These are phyloP conservation scores for Annulohypoxylon moriforme DNA, from an alignment of 495 filamentous ascomycete genomes.

Conservation along the genomic window DNA sequence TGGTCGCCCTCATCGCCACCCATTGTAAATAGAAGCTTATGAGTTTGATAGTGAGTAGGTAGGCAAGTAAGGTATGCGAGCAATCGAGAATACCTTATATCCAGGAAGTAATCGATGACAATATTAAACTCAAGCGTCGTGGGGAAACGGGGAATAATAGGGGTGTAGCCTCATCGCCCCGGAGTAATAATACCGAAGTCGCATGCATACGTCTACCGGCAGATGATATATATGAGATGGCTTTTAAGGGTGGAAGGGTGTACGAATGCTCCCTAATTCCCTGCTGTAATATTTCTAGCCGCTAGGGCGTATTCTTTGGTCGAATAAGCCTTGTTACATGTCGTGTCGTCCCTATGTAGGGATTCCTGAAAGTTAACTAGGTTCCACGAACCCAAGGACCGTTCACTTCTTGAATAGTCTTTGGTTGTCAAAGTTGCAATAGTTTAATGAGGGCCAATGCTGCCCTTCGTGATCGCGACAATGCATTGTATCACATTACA, in stretches of 20 bases:
- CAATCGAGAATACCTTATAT: not conserved
- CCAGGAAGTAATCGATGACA: not conserved
- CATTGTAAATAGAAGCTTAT: not conserved
- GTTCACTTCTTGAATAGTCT: not conserved
- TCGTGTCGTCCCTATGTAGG: not conserved
- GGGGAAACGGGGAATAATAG: too few relatives aligned
- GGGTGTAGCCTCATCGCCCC: not conserved
- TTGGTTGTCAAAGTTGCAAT: not conserved
- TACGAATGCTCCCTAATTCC: not conserved
- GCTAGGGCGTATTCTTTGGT: too few relatives aligned
- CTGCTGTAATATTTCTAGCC: not conserved
- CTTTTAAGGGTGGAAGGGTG: not conserved
- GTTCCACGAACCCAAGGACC: not conserved
- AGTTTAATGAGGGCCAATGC: not conserved
- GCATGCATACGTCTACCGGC: slow-evolving; percentile 2
- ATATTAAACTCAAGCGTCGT: not conserved
- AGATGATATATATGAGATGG: not conserved
- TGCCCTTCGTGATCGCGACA: too few relatives aligned
- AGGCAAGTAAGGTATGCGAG: not conserved
- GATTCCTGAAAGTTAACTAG: not conserved
- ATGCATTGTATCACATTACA: not conserved
- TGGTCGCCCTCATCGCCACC: not conserved
- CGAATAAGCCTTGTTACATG: not conserved
- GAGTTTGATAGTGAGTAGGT: not conserved
- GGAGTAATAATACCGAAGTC: not conserved